These are phyloP conservation scores for Colletotrichum scovillei DNA, from an alignment of 2,329 filamentous ascomycete species.

Conservation along the genomic window DNA sequence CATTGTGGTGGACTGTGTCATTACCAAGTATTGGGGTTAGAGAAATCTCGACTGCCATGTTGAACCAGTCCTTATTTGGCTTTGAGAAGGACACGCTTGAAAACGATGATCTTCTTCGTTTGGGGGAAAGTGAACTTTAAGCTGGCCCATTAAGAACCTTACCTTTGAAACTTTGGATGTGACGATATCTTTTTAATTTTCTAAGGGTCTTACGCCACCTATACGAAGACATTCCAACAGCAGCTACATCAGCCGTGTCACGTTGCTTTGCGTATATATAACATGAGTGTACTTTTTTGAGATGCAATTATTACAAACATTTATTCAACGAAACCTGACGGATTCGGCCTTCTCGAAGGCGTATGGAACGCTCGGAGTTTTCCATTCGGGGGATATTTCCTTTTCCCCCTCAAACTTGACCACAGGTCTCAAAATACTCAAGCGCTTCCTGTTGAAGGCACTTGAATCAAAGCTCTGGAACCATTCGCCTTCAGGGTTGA, in stretches of 20 bases:
- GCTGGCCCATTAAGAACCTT: too few species aligned
- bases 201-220: too few species aligned
- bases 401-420: slow-evolving; percentile 17
- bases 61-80: slow-evolving; percentile 57
- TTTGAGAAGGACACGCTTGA: slow-evolving; percentile 58
- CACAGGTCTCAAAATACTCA: slow-evolving; percentile 22
- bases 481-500: slow-evolving; percentile 22
- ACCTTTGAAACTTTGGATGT: too few species aligned
- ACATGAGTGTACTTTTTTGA: too few species aligned
- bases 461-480: slow-evolving; percentile 20
- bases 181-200: too few species aligned
- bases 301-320: too few species aligned
- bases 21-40: slow-evolving; percentile 48
- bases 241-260: too few species aligned
- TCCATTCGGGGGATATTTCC: slow-evolving; percentile 21
- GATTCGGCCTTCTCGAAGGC: slow-evolving; percentile 17
- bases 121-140: not conserved
- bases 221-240: too few species aligned
- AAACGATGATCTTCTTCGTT: slow-evolving; percentile 53
- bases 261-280: too few species aligned
- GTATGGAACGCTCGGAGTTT: slow-evolving; percentile 19
- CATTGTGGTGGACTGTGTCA: slow-evolving; percentile 37
- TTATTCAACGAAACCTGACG: not conserved
- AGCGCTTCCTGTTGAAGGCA: not conserved
- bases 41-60: slow-evolving; percentile 54